Conservation (phyloP, 352 stramenopile species). For the Phytophthora tubulina region DNA sequence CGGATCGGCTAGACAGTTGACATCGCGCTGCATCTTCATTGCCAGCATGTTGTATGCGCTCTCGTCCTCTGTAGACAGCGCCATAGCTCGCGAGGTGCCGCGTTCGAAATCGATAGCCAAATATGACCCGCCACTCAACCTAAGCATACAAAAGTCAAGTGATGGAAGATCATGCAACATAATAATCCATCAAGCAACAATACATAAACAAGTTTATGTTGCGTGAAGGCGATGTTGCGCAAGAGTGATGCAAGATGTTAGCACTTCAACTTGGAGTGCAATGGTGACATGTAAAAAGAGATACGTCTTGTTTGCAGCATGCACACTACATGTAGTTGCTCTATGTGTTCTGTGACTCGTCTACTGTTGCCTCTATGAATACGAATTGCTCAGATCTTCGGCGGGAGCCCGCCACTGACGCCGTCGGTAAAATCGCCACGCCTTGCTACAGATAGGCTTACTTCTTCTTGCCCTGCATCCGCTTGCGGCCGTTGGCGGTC, state of each 20-base stretch:
- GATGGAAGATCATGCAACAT: conserved; percentile 33
- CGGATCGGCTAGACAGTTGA: conserved; percentile 82
- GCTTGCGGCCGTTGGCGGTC: conserved; percentile 70
- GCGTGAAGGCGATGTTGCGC: neutral
- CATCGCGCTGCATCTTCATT: conserved; percentile 87
- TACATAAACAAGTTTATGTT: neutral
- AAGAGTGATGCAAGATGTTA: neutral
- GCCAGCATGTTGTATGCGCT: conserved; percentile 62
- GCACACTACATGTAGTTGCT: conserved; percentile 21
- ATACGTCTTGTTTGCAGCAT: conserved; percentile 27
- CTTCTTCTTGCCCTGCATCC: conserved; percentile 62
- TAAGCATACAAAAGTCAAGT: conserved; percentile 26
- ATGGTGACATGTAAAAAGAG: conserved; percentile 7
- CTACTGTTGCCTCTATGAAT: conserved; percentile 47
- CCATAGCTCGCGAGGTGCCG: conserved; percentile 28
- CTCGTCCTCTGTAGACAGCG: conserved; percentile 62
- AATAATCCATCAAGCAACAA: conserved; percentile 2
- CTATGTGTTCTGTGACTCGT: conserved; percentile 33
- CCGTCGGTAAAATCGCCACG: conserved; percentile 27
- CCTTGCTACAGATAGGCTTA: conserved; percentile 32
- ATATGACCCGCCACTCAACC: conserved; percentile 29
- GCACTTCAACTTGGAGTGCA: neutral
- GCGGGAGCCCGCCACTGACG: neutral
- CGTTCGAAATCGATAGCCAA: conserved; percentile 14
- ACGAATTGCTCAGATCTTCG: conserved; percentile 29